Evolutionary conservation across 1,284 basidiomycete genomes (phyloP).

Genomic region (Thecaphora thlaspeos): DNA sequence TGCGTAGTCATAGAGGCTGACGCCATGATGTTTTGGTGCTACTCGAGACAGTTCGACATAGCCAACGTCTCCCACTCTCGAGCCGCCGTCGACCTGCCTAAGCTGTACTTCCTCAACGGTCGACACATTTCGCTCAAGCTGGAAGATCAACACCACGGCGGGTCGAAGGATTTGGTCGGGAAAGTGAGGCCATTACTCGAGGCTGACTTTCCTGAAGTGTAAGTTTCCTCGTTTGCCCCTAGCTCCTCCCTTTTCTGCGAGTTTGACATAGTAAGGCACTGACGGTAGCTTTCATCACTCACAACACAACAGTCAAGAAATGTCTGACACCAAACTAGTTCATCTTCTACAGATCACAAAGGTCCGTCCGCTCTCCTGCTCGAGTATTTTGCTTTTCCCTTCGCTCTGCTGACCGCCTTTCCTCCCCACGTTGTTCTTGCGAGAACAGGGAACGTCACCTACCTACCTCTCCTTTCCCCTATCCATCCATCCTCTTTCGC

Average conservation of each 20-base stretch:
- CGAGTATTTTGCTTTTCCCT: neutral
- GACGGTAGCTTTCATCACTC: too few species aligned
- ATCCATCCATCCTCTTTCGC: neutral
- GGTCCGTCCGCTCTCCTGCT: neutral
- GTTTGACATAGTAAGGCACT: too few species aligned
- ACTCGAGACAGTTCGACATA: conserved; percentile 30
- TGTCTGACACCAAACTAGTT: neutral
- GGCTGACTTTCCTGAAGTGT: neutral
- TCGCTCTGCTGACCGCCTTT: neutral
- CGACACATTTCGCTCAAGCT: conserved; percentile 41
- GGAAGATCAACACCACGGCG: conserved; percentile 8
- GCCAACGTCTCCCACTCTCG: conserved; percentile 44
- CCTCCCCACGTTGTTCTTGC: neutral
- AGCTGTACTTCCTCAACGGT: conserved; percentile 50
- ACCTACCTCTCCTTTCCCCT: neutral
- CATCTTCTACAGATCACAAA: neutral
- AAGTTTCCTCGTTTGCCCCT: neutral
- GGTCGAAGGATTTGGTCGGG: conserved; percentile 9
- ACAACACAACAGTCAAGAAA: neutral
- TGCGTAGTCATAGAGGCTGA: too few species aligned
- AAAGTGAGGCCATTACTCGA: conserved; percentile 1
- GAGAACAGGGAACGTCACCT: neutral
- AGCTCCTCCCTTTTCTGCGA: too few species aligned
- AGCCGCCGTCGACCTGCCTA: conserved; percentile 42
- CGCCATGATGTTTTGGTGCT: too few species aligned